These are phyloP conservation scores for Talaromyces sp. DNA, from an alignment of 2,329 filamentous ascomycete genomes.

Conservation along the genomic window DNA sequence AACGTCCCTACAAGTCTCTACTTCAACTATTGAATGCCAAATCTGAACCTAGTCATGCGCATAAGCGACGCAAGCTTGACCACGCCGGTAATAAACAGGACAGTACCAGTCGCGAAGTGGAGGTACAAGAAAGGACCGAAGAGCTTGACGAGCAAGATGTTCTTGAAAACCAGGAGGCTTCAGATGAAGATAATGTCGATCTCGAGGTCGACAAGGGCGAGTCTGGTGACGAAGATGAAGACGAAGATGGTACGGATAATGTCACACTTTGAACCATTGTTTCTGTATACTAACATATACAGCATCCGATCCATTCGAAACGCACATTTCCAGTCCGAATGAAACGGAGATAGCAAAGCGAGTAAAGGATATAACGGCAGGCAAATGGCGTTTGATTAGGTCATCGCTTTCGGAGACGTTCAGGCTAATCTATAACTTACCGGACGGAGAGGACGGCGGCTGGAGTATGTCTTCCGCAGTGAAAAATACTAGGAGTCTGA, in stretches of 20 bases:
- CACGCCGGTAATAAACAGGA: constrained; percentile 32
- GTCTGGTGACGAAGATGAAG: constrained; percentile 35
- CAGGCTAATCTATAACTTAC: constrained; percentile 32
- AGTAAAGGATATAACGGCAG: constrained; percentile 47
- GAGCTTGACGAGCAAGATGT: constrained; percentile 43
- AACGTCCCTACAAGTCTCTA: constrained; percentile 56
- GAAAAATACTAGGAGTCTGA: constrained; percentile 36
- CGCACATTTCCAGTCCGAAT: constrained; percentile 71
- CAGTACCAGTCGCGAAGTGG: constrained; percentile 26
- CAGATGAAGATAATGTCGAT: constrained; percentile 41
- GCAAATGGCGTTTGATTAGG: constrained; percentile 51
- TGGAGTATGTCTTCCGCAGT: constrained; percentile 30
- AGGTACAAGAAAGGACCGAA: constrained; percentile 29
- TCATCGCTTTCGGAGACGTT: constrained; percentile 34
- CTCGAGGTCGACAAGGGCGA: constrained; percentile 32
- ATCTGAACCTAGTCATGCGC: constrained; percentile 39
- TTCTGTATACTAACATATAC: constrained; percentile 36
- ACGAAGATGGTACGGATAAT: constrained; percentile 30
- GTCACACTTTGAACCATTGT: neutral
- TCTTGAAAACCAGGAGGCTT: constrained; percentile 51
- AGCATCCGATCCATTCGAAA: constrained; percentile 69
- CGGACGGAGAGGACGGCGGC: constrained; percentile 30
- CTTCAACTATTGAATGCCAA: constrained; percentile 54
- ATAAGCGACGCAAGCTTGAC: constrained; percentile 55
- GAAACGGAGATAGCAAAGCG: constrained; percentile 58